Percentiles rank a stretch among this genome's conserved stretches.
Evolutionary conservation across 768 basidiomycete genomes (phyloP).

Genomic region (Phylloporus rhodoxanthus): DNA sequence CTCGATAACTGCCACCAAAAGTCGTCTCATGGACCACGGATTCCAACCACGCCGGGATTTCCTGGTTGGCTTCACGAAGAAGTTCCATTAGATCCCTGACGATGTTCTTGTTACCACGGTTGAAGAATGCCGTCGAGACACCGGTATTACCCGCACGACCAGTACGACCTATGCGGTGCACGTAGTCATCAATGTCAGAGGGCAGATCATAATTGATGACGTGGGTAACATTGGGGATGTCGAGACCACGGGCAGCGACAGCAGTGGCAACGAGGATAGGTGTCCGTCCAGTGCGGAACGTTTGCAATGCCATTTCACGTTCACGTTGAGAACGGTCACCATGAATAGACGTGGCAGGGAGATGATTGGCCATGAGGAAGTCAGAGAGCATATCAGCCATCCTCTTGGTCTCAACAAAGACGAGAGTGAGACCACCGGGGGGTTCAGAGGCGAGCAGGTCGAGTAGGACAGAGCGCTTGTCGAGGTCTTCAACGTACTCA

Average conservation of each 20-base stretch:
- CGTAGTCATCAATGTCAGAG: slow-evolving; percentile 97
- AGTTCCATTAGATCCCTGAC: slow-evolving; percentile 89
- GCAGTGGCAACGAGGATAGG: slow-evolving; percentile 98
- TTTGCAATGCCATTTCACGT: slow-evolving; percentile 91
- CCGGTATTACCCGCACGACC: slow-evolving; percentile 99
- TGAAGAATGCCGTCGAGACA: slow-evolving; percentile 93
- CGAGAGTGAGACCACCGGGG: slow-evolving; percentile 74
- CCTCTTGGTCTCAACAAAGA: slow-evolving; percentile 99
- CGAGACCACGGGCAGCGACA: slow-evolving; percentile 96
- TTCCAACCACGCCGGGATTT: slow-evolving; percentile 88
- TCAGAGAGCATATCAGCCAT: slow-evolving; percentile 99
- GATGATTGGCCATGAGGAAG: slow-evolving; percentile 76
- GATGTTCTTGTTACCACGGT: slow-evolving; percentile 87
- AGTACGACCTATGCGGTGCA: slow-evolving; percentile 96
- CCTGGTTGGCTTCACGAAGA: slow-evolving; percentile 93
- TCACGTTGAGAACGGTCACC: slow-evolving; percentile 97
- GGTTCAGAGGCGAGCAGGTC: slow-evolving; percentile 82
- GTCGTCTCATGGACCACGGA: slow-evolving; percentile 76
- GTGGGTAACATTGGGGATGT: slow-evolving; percentile 98
- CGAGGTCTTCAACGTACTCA: slow-evolving; percentile 94
- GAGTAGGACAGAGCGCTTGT: slow-evolving; percentile 94
- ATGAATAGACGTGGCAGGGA: slow-evolving; percentile 94
- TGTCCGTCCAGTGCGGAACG: slow-evolving; percentile 91
- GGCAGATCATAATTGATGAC: slow-evolving; percentile 98
- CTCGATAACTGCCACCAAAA: slow-evolving; percentile 53